Conservation (phyloP, 768 basidiomycete species). For the Collybiopsis confluens region DNA sequence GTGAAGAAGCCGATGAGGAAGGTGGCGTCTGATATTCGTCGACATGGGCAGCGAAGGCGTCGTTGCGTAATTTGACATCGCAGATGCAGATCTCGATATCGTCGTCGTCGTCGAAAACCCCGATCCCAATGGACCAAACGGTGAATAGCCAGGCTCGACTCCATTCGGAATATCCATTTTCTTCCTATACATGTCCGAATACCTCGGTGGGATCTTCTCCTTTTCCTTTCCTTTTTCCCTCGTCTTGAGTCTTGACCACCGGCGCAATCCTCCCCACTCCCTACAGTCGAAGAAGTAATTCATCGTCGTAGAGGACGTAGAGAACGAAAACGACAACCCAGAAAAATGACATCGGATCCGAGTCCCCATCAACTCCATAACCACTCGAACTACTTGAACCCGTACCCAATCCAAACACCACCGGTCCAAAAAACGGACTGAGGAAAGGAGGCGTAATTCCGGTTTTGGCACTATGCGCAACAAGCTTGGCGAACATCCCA, state of each 20-base stretch:
- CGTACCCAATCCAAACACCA: constrained; percentile 71
- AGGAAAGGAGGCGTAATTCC: constrained; percentile 93
- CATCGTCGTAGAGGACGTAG: neutral
- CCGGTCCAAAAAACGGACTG: constrained; percentile 83
- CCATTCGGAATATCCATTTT: constrained; percentile 62
- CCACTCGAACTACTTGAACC: neutral
- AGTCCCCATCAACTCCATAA: too few species aligned
- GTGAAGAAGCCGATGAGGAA: neutral
- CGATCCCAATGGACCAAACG: constrained; percentile 14
- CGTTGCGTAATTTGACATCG: neutral
- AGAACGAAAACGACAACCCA: constrained; percentile 48
- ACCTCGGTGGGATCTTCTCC: constrained; percentile 47
- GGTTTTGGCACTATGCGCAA: constrained; percentile 77
- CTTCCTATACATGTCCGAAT: constrained; percentile 73
- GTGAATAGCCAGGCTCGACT: constrained; percentile 52
- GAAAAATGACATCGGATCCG: constrained; percentile 27
- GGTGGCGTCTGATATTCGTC: too few species aligned
- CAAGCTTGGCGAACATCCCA: constrained; percentile 72
- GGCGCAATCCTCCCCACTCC: constrained; percentile 79
- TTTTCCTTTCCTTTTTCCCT: too few species aligned
- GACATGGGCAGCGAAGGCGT: neutral
- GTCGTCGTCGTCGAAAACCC: too few species aligned
- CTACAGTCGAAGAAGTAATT: neutral
- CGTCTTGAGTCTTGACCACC: too few species aligned
- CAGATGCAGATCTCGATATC: neutral